These are phyloP conservation scores for Neoboletus subvelutipes DNA, from an alignment of 768 basidiomycete genomes.

Conservation along the genomic window DNA sequence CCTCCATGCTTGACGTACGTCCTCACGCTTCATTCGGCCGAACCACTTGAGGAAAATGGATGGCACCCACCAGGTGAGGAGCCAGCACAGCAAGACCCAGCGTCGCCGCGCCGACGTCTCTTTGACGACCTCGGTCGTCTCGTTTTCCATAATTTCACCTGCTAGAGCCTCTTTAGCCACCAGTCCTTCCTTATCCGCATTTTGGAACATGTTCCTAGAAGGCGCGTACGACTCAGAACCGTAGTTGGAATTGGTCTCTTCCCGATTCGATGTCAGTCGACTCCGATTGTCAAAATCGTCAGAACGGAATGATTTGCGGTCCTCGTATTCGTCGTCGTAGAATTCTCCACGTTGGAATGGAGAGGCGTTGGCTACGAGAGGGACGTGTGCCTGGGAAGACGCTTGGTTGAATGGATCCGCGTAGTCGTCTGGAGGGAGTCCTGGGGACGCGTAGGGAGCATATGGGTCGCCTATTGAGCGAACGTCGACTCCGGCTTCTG, in stretches of 20 bases:
- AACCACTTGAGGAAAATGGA: conserved; percentile 62
- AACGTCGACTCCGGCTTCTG: conserved; percentile 63
- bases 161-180: conserved; percentile 82
- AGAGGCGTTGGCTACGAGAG: conserved; percentile 80
- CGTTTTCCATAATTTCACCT: conserved; percentile 83
- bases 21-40: conserved; percentile 92
- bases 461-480: conserved; percentile 66
- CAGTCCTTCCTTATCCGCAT: conserved; percentile 68
- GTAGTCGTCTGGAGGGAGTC: conserved; percentile 43
- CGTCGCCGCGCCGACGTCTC: conserved; percentile 76
- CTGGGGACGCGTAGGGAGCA: conserved; percentile 68
- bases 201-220: conserved; percentile 93
- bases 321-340: conserved; percentile 80
- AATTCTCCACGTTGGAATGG: conserved; percentile 75
- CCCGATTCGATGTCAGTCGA: conserved; percentile 72
- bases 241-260: conserved; percentile 76
- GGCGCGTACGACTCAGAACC: conserved; percentile 95
- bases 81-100: conserved; percentile 88
- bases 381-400: conserved; percentile 68
- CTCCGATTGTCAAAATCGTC: conserved; percentile 83
- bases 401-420: conserved; percentile 49
- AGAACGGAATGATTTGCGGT: conserved; percentile 67
- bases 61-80: conserved; percentile 92
- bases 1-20: conserved; percentile 94
- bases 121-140: conserved; percentile 84